Conservation (phyloP, 1,284 basidiomycete genomes). For the Stygiomarasmius scandens region DNA sequence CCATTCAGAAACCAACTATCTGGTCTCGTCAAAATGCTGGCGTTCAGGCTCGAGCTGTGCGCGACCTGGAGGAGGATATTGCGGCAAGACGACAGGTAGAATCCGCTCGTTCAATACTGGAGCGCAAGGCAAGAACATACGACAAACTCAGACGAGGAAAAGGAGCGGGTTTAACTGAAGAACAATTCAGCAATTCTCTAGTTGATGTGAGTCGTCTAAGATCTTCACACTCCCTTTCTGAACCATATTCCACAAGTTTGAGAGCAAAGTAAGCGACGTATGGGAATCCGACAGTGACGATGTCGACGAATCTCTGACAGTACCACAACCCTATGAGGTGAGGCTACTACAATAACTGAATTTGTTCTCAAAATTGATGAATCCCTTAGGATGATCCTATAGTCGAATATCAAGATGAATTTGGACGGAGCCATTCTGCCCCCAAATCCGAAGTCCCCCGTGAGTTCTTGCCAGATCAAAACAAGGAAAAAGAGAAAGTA, state of each 20-base stretch:
- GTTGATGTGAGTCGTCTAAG: constrained; percentile 73
- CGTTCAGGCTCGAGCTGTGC: constrained; percentile 58
- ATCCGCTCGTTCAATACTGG: constrained; percentile 65
- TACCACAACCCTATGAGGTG: constrained; percentile 49
- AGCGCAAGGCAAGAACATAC: constrained; percentile 84
- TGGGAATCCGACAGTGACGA: constrained; percentile 74
- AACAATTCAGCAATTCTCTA: constrained; percentile 72
- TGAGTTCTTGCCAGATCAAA: constrained; percentile 47
- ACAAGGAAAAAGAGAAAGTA: constrained; percentile 40
- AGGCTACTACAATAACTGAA: constrained; percentile 40
- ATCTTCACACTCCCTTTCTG: background rate
- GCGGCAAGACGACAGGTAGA: constrained; percentile 74
- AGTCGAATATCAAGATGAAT: constrained; percentile 86
- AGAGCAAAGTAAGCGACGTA: constrained; percentile 58
- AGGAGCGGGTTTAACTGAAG: constrained; percentile 76
- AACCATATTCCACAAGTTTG: constrained; percentile 56
- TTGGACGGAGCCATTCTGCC: constrained; percentile 73
- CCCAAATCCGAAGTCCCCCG: constrained; percentile 79
- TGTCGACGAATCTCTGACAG: constrained; percentile 68
- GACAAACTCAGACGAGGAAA: constrained; percentile 82
- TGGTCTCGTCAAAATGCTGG: constrained; percentile 77
- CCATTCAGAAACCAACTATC: constrained; percentile 67
- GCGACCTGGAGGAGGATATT: constrained; percentile 59
- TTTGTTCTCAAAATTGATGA: constrained; percentile 9
- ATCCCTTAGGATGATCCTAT: constrained; percentile 65